Base-by-base conservation (phyloP, 495 filamentous ascomycete genomes). In the Hypoxylon cercidicola region DNA sequence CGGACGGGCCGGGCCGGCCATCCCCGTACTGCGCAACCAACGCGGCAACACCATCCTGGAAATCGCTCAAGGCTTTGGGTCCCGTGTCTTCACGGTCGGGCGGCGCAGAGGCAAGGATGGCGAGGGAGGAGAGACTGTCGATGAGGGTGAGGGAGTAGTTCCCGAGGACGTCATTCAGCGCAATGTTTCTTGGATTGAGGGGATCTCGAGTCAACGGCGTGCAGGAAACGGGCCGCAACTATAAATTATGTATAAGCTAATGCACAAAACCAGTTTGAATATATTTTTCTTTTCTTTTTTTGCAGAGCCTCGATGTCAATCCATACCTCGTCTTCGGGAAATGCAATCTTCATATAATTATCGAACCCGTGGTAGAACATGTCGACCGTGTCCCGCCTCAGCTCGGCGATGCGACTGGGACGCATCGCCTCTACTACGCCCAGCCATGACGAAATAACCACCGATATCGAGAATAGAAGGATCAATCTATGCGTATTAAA, bases 321-420 rank as follows among this genome's bases (percentile, higher is more conserved):
- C 44, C 80, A 60, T 76, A 85, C 86, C 84, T 99, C 95, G 72
- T 99, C 95, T 79, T 97, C 95, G 30, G 95, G 95, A 70, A 98
- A 99, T 49, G 96, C 96, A 71, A 94, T 84, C 46, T 85, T 80
- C 84, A 97, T 91, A 79, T 99, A 99, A 72, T 93, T 97, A 71
- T 96, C 89, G 80, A 89, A 99, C 55, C 95, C 95, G 78, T 99
- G 96, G 70, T 95, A 97, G 80, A 99, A 98, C 84, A 97, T 93
- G 60, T 89, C 86, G 54, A 93, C 88, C 39, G 94, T 93, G 74
- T 97, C 92, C 71, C 85, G 86, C 30, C 82, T 78, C 52, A 88
- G 73, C 40, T 80, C 74, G 48, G 75, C 73, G 45, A 86, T 75
- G 60, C 78, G 81, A 53, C 67, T 72, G n/a, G 77, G 74, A 21